These are phyloP conservation scores for Tausonia pullulans DNA, from an alignment of 1,284 basidiomycete genomes.

Conservation along the genomic window DNA sequence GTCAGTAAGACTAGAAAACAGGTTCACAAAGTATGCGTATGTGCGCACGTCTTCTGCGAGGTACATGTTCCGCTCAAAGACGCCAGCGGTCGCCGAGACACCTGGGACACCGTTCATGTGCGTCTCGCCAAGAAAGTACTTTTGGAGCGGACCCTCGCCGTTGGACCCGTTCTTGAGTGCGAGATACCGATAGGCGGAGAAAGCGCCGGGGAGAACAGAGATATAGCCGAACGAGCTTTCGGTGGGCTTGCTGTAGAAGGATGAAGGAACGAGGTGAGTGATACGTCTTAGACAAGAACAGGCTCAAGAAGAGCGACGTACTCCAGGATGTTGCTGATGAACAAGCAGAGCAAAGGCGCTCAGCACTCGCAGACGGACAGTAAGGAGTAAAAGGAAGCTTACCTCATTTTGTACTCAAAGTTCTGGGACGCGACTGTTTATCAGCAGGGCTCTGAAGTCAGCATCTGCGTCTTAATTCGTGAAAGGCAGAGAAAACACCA, in stretches of 20 bases:
- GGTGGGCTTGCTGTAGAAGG: conserved; percentile 53
- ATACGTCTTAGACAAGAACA: background rate
- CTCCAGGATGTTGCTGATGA: conserved; percentile 76
- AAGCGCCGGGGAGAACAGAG: conserved; percentile 71
- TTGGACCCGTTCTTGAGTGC: conserved; percentile 78
- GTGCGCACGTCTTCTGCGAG: conserved; percentile 64
- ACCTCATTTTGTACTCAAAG: conserved; percentile 66
- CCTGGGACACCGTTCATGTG: conserved; percentile 49
- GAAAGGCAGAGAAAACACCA: conserved; percentile 20
- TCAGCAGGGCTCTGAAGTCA: background rate
- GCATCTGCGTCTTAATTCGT: background rate
- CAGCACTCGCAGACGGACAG: background rate
- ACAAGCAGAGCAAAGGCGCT: conserved; percentile 19
- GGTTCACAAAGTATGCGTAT: background rate
- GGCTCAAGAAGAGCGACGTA: background rate
- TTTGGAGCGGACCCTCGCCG: conserved; percentile 78
- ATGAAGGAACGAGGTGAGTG: background rate
- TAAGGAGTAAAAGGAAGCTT: no score
- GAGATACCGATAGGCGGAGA: conserved; percentile 52
- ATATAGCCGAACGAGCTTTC: conserved; percentile 88
- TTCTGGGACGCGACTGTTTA: conserved; percentile 81
- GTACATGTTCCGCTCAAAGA: conserved; percentile 68
- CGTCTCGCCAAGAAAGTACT: conserved; percentile 95
- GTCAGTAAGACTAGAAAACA: background rate
- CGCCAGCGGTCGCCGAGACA: conserved; percentile 40